Percentiles rank a stretch among this genome's conserved stretches.
These are phyloP conservation scores for Ogataea dorogensis DNA, from an alignment of 805 yeast genomes.

Conservation along the genomic window DNA sequence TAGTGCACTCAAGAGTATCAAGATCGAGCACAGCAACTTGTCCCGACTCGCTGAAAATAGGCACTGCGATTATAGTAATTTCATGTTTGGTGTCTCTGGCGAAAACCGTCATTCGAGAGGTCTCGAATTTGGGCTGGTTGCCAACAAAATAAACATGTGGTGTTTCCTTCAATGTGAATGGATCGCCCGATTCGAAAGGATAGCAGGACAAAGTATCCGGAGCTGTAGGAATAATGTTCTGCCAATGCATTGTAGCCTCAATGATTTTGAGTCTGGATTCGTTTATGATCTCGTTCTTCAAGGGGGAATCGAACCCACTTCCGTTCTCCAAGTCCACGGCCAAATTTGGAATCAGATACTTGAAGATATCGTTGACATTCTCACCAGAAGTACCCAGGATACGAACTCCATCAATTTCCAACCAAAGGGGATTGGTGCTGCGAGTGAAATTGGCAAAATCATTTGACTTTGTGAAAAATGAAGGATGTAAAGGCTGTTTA, in stretches of 20 bases:
- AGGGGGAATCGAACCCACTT: conserved; percentile 25
- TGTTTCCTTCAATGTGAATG: conserved; percentile 72
- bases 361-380: conserved; percentile 71
- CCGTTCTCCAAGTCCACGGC: conserved; percentile 23
- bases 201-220: conserved; percentile 94
- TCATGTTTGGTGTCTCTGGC: conserved; percentile 26
- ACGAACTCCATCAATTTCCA: conserved; percentile 54
- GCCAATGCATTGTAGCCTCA: conserved; percentile 75
- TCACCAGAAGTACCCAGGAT: conserved; percentile 83
- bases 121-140: conserved; percentile 66
- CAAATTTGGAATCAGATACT: conserved; percentile 53
- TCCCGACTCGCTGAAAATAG: conserved; percentile 66
- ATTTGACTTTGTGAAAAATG: conserved; percentile 52
- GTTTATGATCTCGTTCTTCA: conserved; percentile 40
- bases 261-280: conserved; percentile 59
- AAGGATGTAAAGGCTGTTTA: conserved; percentile 83
- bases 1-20: conserved; percentile 52
- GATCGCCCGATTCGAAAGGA: conserved; percentile 76
- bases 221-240: conserved; percentile 87
- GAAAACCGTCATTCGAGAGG: conserved; percentile 39
- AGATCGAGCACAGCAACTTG: conserved; percentile 62
- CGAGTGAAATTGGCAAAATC: conserved; percentile 38
- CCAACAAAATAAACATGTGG: conserved; percentile 90
- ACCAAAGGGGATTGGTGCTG: conserved; percentile 74
- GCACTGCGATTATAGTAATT: conserved; percentile 54